These are phyloP conservation scores for Hypseocharis bilobata DNA, from an alignment of 441 rosid species.

Conservation along the genomic window DNA sequence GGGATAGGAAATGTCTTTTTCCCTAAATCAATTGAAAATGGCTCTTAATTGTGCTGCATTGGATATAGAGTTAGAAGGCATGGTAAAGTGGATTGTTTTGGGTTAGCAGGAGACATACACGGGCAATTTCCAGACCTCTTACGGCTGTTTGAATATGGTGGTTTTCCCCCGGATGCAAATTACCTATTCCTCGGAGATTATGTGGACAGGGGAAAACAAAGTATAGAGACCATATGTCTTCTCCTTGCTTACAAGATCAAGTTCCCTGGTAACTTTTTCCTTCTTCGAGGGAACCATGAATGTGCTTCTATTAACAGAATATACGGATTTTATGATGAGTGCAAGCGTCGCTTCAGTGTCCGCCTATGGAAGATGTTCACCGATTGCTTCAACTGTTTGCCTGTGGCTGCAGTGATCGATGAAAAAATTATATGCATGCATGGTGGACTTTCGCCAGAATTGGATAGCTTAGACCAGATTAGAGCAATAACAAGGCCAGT, in stretches of 20 bases:
- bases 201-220: conserved; percentile 38
- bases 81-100: background rate
- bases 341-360: conserved; percentile 37
- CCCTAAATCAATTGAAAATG: no score
- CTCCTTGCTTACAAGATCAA: conserved; percentile 36
- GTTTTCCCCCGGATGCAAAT: conserved; percentile 34
- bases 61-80: background rate
- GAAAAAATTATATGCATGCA: conserved; percentile 38
- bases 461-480: conserved; percentile 31
- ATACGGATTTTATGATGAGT: conserved; percentile 40
- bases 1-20: no score
- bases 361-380: conserved; percentile 35
- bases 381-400: conserved; percentile 39
- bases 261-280: conserved; percentile 35
- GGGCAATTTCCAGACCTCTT: conserved; percentile 38
- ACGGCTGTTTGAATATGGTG: conserved; percentile 30
- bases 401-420: conserved; percentile 32
- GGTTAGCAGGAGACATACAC: conserved; percentile 31
- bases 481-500: conserved; percentile 31
- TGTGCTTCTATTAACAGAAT: conserved; percentile 40
- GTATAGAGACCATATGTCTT: conserved; percentile 37
- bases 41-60: no score
- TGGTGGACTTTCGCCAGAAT: conserved; percentile 37
- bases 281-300: conserved; percentile 38
- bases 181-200: conserved; percentile 41